phyloP scores from a whole-genome alignment of 139 green algal genomes.

The Micractinium conductrix region DNA sequence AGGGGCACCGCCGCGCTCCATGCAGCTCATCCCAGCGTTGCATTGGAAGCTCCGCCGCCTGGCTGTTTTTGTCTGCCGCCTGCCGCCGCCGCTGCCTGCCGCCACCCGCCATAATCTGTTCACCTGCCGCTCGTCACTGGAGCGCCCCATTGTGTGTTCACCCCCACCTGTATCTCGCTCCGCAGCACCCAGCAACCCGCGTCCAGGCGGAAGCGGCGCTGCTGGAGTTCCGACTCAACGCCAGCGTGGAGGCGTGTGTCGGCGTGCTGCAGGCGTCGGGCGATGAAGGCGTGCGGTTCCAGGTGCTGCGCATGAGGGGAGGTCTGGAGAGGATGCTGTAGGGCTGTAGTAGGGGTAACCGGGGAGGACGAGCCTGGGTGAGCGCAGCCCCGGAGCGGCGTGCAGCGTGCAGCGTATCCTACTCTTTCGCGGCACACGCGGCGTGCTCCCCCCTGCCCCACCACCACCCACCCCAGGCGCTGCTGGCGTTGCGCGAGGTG shows the following conservation, averaged over 20 bases:
- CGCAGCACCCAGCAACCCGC: slow-evolving; percentile 37
- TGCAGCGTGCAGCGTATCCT: too few relatives aligned
- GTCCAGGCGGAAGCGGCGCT: slow-evolving; percentile 57
- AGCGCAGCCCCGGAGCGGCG: too few relatives aligned
- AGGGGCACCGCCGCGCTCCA: too few relatives aligned
- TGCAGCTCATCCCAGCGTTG: too few relatives aligned
- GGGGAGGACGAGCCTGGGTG: too few relatives aligned
- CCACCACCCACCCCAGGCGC: slow-evolving; percentile 51
- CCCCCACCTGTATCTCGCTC: too few relatives aligned
- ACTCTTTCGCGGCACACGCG: neutral
- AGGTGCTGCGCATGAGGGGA: neutral
- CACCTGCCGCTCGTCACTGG: neutral
- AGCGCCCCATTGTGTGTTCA: too few relatives aligned
- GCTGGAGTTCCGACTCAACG: slow-evolving; percentile 59
- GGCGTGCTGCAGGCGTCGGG: slow-evolving; percentile 62
- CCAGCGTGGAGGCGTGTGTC: slow-evolving; percentile 57
- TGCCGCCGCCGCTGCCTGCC: neutral
- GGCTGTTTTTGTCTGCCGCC: too few relatives aligned
- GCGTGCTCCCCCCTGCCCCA: neutral
- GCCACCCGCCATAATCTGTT: neutral
- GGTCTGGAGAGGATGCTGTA: too few relatives aligned
- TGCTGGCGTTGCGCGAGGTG: slow-evolving; percentile 63
- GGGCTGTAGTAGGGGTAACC: too few relatives aligned
- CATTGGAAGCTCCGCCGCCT: too few relatives aligned
- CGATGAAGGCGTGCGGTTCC: slow-evolving; percentile 49